These are phyloP conservation scores for Bryoglossum gracile DNA, from an alignment of 495 filamentous ascomycete species.

Conservation along the genomic window DNA sequence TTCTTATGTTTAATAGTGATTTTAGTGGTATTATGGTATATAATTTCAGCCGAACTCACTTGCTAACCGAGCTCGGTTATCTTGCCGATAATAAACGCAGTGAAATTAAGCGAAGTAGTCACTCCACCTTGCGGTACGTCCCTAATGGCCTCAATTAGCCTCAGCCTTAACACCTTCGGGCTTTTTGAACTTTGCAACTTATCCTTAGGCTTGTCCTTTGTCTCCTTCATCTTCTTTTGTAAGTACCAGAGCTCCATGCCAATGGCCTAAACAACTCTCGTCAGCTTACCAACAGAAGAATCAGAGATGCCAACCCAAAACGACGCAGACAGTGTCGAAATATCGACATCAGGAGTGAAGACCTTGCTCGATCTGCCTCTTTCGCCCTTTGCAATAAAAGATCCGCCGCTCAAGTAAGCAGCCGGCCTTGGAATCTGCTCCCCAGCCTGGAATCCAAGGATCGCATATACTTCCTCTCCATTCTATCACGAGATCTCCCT, in stretches of 20 bases:
- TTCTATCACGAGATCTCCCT: slow-evolving; percentile 18
- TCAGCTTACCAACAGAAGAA: slow-evolving; percentile 6
- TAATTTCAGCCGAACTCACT: too few species aligned
- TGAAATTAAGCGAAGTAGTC: too few species aligned
- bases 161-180: slow-evolving; percentile 8
- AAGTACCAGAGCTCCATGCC: slow-evolving; percentile 2
- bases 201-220: neutral
- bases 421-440: slow-evolving; percentile 8
- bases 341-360: slow-evolving; percentile 11
- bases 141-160: slow-evolving; percentile 8
- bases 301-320: slow-evolving; percentile 11
- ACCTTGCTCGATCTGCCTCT: slow-evolving; percentile 14
- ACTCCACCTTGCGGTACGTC: slow-evolving; percentile 7
- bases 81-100: too few species aligned
- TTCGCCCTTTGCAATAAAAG: slow-evolving; percentile 15
- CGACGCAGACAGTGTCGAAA: slow-evolving; percentile 9
- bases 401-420: slow-evolving; percentile 4
- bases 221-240: slow-evolving; percentile 6
- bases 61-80: too few species aligned
- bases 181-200: slow-evolving; percentile 5
- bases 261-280: slow-evolving; percentile 11
- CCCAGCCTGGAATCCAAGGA: slow-evolving; percentile 1
- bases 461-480: slow-evolving; percentile 14
- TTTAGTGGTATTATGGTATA: too few species aligned
- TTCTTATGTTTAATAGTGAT: too few species aligned